Evolutionary conservation across 208 protist species (phyloP), one percentile per base, ranked within the genome.

Genomic region (Strigomonas culicis): DNA sequence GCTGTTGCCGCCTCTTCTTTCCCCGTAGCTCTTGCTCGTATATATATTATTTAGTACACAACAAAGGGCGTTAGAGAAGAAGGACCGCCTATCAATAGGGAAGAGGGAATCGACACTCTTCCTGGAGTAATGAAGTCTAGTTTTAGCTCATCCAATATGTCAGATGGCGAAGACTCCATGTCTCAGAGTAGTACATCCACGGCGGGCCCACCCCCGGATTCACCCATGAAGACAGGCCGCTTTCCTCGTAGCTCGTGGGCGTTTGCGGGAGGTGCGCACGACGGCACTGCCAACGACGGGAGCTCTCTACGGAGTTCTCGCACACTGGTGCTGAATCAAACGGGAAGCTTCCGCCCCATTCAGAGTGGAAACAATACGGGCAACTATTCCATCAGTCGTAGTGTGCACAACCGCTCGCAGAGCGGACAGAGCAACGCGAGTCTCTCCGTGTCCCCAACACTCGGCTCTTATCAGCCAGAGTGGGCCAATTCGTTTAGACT

Each of bases 401-500:
- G 46, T 21, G 68, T 63, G 15, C 77, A 74, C 36, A 82, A 74
- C 24, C 73, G 75, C n/a, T n/a, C n/a, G n/a, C n/a, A n/a, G n/a
- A n/a, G n/a, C 13, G 79, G 72, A 24, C 63, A 86, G 19, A 88
- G 84, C 68, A 90, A 76, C 66, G 79, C 79, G 7, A 90, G 79
- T 27, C 68, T 71, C 2, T 84, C 73, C 8, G 72, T 82, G 19
- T 89, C 82, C 1, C 74, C 83, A 0, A 81, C 84, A 52, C 79
- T 77, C 50, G 90, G 74, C 51, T 81, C 65, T 53, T 55, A 55
- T 1, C 73, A 69, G 24, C 73, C 72, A 32, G 88, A 94, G 62
- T 92, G 84, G 81, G 77, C 83, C 2, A 77, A 68, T 4, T 94
- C 88, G 22, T 94, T 94, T 59, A 80, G 84, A 34, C 56, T 94